Evolutionary conservation across 306 rosid genomes (phyloP).

Genomic region (Fagus crenata): DNA sequence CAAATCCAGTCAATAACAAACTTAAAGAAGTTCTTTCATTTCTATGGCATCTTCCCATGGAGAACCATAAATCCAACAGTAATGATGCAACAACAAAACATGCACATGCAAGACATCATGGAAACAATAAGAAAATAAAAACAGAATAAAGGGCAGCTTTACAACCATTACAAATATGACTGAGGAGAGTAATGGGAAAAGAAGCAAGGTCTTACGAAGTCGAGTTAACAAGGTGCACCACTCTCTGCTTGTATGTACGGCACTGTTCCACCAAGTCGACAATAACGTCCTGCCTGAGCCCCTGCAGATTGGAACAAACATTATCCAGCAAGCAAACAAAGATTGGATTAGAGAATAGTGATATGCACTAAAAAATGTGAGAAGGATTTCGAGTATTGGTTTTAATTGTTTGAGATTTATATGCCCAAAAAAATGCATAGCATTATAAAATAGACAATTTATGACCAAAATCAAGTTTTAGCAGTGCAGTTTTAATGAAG

Average conservation of each 20-base stretch:
- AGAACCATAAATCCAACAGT: no score
- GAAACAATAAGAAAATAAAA: not conserved
- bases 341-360: constrained; percentile 1
- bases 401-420: not conserved
- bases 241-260: constrained; percentile 89
- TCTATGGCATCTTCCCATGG: no score
- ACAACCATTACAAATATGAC: not conserved
- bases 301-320: constrained; percentile 50
- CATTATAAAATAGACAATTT: not conserved
- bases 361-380: constrained; percentile 20
- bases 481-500: not conserved
- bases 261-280: constrained; percentile 95
- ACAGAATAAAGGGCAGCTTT: not conserved
- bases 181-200: constrained; percentile 3
- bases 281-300: constrained; percentile 88
- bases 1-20: no score
- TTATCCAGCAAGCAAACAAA: constrained; percentile 11
- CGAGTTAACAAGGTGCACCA: constrained; percentile 96
- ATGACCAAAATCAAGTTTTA: not conserved
- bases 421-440: not conserved
- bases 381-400: not conserved
- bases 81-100: no score
- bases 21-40: no score
- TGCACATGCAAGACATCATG: no score
- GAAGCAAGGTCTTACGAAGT: constrained; percentile 69